Conservation (phyloP, 768 basidiomycete species). For the Tricholoma saponaceum region DNA sequence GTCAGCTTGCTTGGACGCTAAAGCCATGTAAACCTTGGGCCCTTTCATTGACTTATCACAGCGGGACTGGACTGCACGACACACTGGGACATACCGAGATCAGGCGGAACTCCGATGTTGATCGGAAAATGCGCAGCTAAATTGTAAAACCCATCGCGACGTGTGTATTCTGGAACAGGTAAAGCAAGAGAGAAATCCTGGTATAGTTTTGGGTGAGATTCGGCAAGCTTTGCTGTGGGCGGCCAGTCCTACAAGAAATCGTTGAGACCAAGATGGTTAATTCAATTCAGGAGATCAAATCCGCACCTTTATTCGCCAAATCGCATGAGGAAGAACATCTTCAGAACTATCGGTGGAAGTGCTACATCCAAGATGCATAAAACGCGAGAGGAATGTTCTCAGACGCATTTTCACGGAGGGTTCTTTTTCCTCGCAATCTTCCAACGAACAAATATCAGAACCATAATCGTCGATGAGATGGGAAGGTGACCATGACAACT, state of each 20-base stretch:
- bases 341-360: background rate
- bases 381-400: background rate
- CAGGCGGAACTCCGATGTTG: conserved; percentile 67
- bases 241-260: conserved; percentile 78
- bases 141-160: background rate
- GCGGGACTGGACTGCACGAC: background rate
- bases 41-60: conserved; percentile 39
- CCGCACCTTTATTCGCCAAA: background rate
- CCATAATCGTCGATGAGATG: background rate
- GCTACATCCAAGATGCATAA: no score
- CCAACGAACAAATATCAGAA: background rate
- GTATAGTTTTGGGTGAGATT: conserved; percentile 76
- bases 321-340: background rate
- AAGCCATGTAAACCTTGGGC: conserved; percentile 92
- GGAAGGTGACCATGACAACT: background rate
- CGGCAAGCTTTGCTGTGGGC: conserved; percentile 76
- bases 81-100: conserved; percentile 52
- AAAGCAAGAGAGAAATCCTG: conserved; percentile 73
- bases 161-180: conserved; percentile 46
- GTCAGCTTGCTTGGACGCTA: conserved; percentile 58
- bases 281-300: background rate
- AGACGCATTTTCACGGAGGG: background rate
- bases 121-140: no score
- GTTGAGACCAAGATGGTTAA: background rate
- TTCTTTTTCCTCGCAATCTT: background rate